Evolutionary conservation across 1,284 basidiomycete species (phyloP), one percentile per base, ranked within the genome.

Genomic region (Boletus hoseneyae): DNA sequence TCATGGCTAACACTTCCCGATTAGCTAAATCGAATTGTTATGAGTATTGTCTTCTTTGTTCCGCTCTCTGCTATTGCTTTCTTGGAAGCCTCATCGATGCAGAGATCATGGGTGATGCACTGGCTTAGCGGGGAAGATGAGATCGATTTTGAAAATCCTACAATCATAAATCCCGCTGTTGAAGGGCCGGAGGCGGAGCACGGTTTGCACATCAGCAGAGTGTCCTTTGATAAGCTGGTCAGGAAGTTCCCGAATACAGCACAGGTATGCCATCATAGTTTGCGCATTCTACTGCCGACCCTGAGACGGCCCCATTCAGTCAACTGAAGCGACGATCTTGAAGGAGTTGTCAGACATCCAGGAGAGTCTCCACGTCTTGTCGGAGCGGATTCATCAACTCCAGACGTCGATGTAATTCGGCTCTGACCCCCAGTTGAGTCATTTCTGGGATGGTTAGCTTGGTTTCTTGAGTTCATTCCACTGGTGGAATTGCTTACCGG

Each of bases 1-100:
- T 18, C 33, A 15, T 36, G 33, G 25, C 36, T 40, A 21, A 62
- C 12, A 23, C 16, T 50, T 18, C 13, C 33, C 19, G 29, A 9
- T 30, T 49, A 85, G 79, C 68, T 94, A 53, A 97, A 97, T 68
- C 82, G 85, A 44, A 64, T 75, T 57, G 73, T 92, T 45, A 93
- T 97, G 91, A 69, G 73, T 15, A 58, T 78, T 35, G 54, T 96
- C 15, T 96, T 97, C 74, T 89, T 87, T 70, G 55, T 93, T 37
- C 92, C 93, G 0, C 74, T 97, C 32, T 71, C 76, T 4, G 36
- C 76, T 13, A 89, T 97, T 57, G 88, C 90, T 0, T 59, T 94
- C 19, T 89, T 77, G 63, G 94, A 97, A 70, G 77, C 86, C 62
- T 83, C 47, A 65, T 78, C 51, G 62, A 66, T 67, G 37, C 78